phyloP scores from a whole-genome alignment of 495 filamentous ascomycete genomes.

The Mytilinidion resinicola region DNA sequence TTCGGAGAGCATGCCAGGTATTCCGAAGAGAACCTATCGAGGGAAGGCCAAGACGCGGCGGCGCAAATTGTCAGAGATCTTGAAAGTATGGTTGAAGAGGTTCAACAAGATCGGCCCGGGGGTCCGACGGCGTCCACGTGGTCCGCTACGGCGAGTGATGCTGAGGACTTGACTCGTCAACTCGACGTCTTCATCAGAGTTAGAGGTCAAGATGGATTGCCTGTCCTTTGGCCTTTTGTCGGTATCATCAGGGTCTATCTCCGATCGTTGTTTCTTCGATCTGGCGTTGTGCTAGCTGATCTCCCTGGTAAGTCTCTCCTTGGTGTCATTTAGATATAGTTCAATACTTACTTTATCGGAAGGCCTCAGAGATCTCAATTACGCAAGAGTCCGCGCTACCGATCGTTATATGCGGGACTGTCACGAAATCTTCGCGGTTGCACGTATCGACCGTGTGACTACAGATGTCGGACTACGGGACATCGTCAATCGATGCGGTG shows the following conservation, averaged over 20 bases:
- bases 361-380: slow-evolving; percentile 8
- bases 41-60: not conserved
- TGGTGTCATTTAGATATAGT: no score
- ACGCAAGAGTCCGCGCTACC: slow-evolving; percentile 2
- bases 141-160: slow-evolving; percentile 6
- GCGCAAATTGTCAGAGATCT: slow-evolving; percentile 1
- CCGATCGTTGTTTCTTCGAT: slow-evolving; percentile 13
- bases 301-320: not conserved
- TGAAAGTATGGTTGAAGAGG: slow-evolving; percentile 4
- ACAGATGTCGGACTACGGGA: slow-evolving; percentile 6
- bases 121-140: slow-evolving; percentile 3
- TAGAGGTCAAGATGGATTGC: not conserved
- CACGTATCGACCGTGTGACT: slow-evolving; percentile 2
- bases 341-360: not conserved
- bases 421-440: slow-evolving; percentile 17
- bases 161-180: slow-evolving; percentile 14
- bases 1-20: slow-evolving; percentile 7
- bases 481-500: slow-evolving; percentile 7
- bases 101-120: slow-evolving; percentile 7
- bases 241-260: slow-evolving; percentile 7
- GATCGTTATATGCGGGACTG: slow-evolving; percentile 15
- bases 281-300: slow-evolving; percentile 16
- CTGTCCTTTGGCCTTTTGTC: slow-evolving; percentile 20
- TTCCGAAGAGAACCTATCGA: slow-evolving; percentile 6
- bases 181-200: slow-evolving; percentile 9